phyloP scores from a whole-genome alignment of 2,329 filamentous ascomycete species.

The Lachnellula hyalina region DNA sequence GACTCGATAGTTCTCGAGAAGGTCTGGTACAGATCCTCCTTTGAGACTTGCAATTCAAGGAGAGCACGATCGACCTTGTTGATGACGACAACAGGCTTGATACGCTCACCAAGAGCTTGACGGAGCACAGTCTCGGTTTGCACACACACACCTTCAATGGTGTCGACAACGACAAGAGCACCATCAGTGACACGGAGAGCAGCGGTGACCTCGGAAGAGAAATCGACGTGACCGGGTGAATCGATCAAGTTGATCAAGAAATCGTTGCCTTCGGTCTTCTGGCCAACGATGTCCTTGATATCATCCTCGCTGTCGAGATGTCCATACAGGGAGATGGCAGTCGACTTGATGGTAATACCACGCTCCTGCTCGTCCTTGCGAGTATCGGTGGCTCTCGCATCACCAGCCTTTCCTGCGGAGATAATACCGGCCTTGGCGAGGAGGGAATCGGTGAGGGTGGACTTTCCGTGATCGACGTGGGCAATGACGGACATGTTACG shows the following conservation, averaged over 20 bases:
- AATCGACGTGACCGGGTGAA: constrained; percentile 99
- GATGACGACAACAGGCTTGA: constrained; percentile 99
- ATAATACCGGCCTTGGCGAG: constrained; percentile 99
- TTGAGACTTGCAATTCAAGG: constrained; percentile 95
- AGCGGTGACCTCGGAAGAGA: constrained; percentile 98
- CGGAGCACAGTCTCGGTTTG: constrained; percentile 99
- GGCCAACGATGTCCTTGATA: constrained; percentile 86
- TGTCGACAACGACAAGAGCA: constrained; percentile 99
- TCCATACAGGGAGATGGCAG: constrained; percentile 97
- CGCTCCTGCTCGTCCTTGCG: constrained; percentile 97
- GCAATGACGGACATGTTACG: constrained; percentile 99
- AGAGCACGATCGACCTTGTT: constrained; percentile 99
- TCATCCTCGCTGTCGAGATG: constrained; percentile 76
- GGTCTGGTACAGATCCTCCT: constrained; percentile 99
- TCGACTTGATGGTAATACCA: constrained; percentile 99
- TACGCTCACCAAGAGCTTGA: constrained; percentile 98
- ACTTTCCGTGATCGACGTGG: constrained; percentile 99
- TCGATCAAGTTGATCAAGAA: constrained; percentile 99
- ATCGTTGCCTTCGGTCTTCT: constrained; percentile 84
- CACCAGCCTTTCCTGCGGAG: constrained; percentile 94
- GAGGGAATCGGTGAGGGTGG: constrained; percentile 97
- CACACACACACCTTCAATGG: constrained; percentile 98
- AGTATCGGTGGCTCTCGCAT: constrained; percentile 93
- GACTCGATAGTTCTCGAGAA: constrained; percentile 99
- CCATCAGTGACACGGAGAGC: constrained; percentile 99